These are phyloP conservation scores for Globisporangium iwayamae DNA, from an alignment of 352 stramenopile species.

Conservation along the genomic window DNA sequence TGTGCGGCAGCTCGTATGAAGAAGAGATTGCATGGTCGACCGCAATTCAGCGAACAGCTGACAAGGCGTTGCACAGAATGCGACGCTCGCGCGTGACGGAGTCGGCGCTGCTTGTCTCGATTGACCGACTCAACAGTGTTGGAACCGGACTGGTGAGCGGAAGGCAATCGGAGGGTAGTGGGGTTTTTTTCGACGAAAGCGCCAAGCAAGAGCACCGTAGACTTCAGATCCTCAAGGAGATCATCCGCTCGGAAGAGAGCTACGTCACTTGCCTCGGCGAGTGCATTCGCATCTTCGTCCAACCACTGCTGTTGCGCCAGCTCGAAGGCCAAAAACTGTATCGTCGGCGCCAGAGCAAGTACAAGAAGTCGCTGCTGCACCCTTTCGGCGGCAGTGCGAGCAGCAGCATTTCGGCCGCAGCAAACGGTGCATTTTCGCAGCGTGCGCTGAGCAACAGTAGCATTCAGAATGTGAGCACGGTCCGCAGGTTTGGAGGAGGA, in stretches of 20 bases:
- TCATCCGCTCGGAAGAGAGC: slow-evolving; percentile 80
- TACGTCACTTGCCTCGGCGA: slow-evolving; percentile 82
- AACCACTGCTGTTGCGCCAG: slow-evolving; percentile 73
- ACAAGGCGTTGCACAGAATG: slow-evolving; percentile 59
- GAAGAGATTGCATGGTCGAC: slow-evolving; percentile 65
- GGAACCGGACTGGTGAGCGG: slow-evolving; percentile 29
- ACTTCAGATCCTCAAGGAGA: slow-evolving; percentile 78
- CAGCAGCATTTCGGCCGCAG: slow-evolving; percentile 29
- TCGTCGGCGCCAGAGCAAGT: slow-evolving; percentile 58
- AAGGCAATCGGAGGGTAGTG: slow-evolving; percentile 21
- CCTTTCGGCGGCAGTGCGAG: slow-evolving; percentile 41
- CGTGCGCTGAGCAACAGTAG: slow-evolving; percentile 42
- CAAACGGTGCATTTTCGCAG: slow-evolving; percentile 25
- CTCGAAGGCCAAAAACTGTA: slow-evolving; percentile 74
- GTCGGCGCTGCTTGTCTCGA: slow-evolving; percentile 33
- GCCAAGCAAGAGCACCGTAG: slow-evolving; percentile 60
- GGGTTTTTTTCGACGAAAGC: slow-evolving; percentile 37
- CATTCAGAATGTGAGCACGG: slow-evolving; percentile 38
- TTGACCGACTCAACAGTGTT: slow-evolving; percentile 41
- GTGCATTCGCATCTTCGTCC: slow-evolving; percentile 81
- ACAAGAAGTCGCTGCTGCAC: slow-evolving; percentile 54
- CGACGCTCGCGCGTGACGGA: slow-evolving; percentile 60
- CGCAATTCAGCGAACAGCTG: slow-evolving; percentile 64
- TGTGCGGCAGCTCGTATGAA: slow-evolving; percentile 57
- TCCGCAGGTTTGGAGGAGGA: slow-evolving; percentile 25